Evolutionary conservation across 176 grass and related monocot species (phyloP).

Genomic region (Ampelocalamus luodianensis): DNA sequence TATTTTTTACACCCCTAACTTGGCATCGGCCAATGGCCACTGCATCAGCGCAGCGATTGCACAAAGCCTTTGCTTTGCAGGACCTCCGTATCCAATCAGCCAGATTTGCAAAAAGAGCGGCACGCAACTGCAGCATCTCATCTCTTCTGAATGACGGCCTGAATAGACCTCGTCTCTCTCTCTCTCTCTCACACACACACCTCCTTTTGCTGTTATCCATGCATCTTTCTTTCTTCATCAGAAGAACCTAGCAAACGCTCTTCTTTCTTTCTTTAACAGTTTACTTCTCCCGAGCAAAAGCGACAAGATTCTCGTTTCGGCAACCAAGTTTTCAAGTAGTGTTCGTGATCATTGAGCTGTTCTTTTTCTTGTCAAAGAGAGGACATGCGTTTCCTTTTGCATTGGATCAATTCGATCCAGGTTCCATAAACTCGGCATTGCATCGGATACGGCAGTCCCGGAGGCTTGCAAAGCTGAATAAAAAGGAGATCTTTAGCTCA

Average conservation of each 20-base stretch:
- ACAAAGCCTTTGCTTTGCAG: neutral
- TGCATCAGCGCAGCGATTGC: neutral
- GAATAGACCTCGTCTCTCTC: neutral
- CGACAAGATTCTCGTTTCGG: slow-evolving; percentile 24
- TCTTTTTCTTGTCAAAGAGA: slow-evolving; percentile 9
- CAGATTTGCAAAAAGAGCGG: neutral
- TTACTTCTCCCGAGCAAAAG: slow-evolving; percentile 12
- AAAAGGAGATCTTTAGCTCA: slow-evolving; percentile 28
- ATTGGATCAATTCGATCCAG: slow-evolving; percentile 49
- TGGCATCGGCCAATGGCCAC: neutral
- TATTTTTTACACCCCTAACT: neutral
- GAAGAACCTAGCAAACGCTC: slow-evolving; percentile 29
- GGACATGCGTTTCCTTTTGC: slow-evolving; percentile 24
- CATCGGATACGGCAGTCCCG: slow-evolving; percentile 25
- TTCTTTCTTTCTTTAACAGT: neutral
- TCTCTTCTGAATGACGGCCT: neutral
- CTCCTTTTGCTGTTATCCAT: neutral
- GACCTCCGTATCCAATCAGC: neutral
- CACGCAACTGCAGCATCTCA: neutral
- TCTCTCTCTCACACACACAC: neutral
- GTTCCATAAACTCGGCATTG: slow-evolving; percentile 15
- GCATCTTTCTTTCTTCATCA: slow-evolving; percentile 14
- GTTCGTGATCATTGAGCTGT: slow-evolving; percentile 39
- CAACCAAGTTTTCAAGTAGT: neutral
- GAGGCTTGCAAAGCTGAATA: slow-evolving; percentile 26